A percentile compares a stretch with the other conserved stretches of the same genome.
Evolutionary conservation across 371 early-diverging fungal genomes (phyloP).

Genomic region (Mortierella sp.): DNA sequence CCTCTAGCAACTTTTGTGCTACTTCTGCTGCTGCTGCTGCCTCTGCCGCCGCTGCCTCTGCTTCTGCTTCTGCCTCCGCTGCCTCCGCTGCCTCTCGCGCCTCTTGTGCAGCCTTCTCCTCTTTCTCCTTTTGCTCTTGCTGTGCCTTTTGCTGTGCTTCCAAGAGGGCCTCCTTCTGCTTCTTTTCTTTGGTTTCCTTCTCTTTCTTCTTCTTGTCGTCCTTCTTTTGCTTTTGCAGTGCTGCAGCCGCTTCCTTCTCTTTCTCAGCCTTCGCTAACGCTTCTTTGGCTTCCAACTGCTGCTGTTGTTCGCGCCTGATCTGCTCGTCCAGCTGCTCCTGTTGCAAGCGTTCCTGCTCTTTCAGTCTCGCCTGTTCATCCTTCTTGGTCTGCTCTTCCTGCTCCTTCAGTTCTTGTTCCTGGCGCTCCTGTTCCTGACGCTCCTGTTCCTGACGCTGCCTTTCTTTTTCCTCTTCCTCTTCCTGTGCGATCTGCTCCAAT

Average conservation of each 20-base stretch:
- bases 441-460: slow-evolving; percentile 22
- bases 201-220: slow-evolving; percentile 35
- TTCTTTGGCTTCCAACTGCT: slow-evolving; percentile 9
- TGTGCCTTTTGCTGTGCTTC: slow-evolving; percentile 19
- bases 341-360: slow-evolving; percentile 13
- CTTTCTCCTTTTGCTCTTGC: slow-evolving; percentile 14
- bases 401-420: slow-evolving; percentile 2
- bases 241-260: slow-evolving; percentile 23
- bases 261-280: slow-evolving; percentile 7
- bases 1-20: slow-evolving; percentile 7
- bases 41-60: slow-evolving; percentile 4
- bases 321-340: slow-evolving; percentile 18
- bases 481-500: slow-evolving; percentile 24
- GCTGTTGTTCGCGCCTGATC: slow-evolving; percentile 17
- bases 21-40: slow-evolving; percentile 17
- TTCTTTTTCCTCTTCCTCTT: slow-evolving; percentile 35
- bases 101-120: background rate
- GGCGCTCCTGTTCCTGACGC: slow-evolving; percentile 10
- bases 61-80: slow-evolving; percentile 11
- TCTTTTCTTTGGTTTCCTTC: slow-evolving; percentile 23
- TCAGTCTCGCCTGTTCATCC: background rate
- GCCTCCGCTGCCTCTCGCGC: slow-evolving; percentile 2
- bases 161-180: slow-evolving; percentile 20
- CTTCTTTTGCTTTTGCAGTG: slow-evolving; percentile 31
- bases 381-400: slow-evolving; percentile 2